Base-by-base conservation (phyloP, 2,329 filamentous ascomycete genomes). In the Coniosporium tulheliwenetii region DNA sequence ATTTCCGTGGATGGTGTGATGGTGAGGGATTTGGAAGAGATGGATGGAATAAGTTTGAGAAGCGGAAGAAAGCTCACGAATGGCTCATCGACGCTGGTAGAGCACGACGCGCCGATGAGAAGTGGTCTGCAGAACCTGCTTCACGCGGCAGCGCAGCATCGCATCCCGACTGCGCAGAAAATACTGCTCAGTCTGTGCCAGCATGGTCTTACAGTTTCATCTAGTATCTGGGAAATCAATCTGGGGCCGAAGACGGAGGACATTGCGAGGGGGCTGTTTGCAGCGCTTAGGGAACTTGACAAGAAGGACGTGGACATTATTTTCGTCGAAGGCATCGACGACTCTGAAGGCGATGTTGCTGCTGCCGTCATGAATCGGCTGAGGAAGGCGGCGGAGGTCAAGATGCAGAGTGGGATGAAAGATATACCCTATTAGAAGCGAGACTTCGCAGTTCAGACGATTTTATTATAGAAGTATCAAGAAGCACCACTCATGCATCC, bases 191-290 rank as follows among this genome's bases (percentile, higher is more conserved):
- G 19, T 7, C 19, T 26, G 19, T 26, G 4, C 19, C 19, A 37
- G 10, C 16, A 10, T 15, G 3, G 41, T 14, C 3, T 10, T 12
- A 43, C 8, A 43, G 43, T 39, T 37, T 31, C 29, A 40, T 47
- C 26, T 29, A 30, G 9, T 30, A 49, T 52, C 15, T 71, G 85
- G 51, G 83, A 93, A 51, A 75, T 93, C 37, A 64, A 76, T 44
- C 67, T 98, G 10, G 87, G 89, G 1, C 63, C 62, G 12, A 73
- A 81, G 36, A 78, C 77, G 0, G 73, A 75, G 48, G 73, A 74
- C 30, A 86, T 98, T 50, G 89, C 91, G 1, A 77, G 87, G 50
- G 83, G 84, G 0, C 66, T 98, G 10, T 98, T 98, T 57, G 84
- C 85, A 10, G 84, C 85, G 1, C 65, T 98, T 41, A 71, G 91